Percentiles rank a stretch among this genome's conserved stretches.
These are phyloP conservation scores for Proliferodiscus dingleyae DNA, from an alignment of 2,329 filamentous ascomycete genomes.

Conservation along the genomic window DNA sequence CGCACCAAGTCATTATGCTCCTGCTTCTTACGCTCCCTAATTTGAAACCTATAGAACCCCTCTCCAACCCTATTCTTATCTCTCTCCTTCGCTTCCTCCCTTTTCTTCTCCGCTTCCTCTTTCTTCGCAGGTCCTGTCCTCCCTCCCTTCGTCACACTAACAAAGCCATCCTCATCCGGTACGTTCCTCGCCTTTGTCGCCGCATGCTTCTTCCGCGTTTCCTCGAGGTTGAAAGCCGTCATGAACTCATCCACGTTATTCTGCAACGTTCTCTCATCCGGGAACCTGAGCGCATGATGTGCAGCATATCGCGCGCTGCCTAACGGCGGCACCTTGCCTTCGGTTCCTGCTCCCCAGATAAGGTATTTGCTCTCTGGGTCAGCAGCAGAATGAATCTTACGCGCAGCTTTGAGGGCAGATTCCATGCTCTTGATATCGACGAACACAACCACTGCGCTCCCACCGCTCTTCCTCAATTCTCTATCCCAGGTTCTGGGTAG, in stretches of 20 bases:
- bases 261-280: constrained; percentile 62
- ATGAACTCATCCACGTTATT: constrained; percentile 80
- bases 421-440: constrained; percentile 78
- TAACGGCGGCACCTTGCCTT: constrained; percentile 53
- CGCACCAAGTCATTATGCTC: constrained; percentile 64
- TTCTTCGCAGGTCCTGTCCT: constrained; percentile 67
- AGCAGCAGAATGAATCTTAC: constrained; percentile 45
- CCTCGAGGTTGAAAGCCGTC: constrained; percentile 69
- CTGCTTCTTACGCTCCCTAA: constrained; percentile 72
- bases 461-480: constrained; percentile 65
- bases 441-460: constrained; percentile 75
- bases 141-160: constrained; percentile 81
- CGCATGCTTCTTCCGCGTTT: constrained; percentile 56
- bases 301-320: constrained; percentile 49
- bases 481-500: constrained; percentile 73
- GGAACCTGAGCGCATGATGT: constrained; percentile 69
- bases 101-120: constrained; percentile 62
- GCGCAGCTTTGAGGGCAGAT: constrained; percentile 68
- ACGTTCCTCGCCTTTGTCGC: constrained; percentile 65
- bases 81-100: constrained; percentile 57
- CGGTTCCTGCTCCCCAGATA: constrained; percentile 62
- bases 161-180: constrained; percentile 91
- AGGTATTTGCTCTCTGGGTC: constrained; percentile 54
- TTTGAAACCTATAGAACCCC: constrained; percentile 83
- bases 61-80: constrained; percentile 59